Percentiles rank a stretch among this genome's conserved stretches.
Evolutionary conservation across 179 eudicot species (phyloP).

Genomic region (Patellifolia procumbens): DNA sequence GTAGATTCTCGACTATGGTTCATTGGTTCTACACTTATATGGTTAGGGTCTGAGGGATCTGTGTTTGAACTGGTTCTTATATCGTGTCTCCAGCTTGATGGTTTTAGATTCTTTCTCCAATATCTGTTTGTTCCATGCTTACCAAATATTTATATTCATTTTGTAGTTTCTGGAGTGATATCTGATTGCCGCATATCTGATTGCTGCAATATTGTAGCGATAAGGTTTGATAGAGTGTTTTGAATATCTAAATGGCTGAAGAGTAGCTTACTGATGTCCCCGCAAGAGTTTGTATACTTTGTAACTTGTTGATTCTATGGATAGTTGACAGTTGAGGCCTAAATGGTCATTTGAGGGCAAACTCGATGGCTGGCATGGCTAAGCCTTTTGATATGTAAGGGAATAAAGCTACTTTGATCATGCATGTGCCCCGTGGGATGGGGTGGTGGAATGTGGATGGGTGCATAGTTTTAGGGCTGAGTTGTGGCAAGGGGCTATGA

Average conservation of each 20-base stretch:
- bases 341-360: not conserved
- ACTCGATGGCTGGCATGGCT: not conserved
- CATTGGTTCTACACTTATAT: not conserved
- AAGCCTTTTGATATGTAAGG: not conserved
- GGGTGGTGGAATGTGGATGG: not conserved
- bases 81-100: not conserved
- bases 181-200: too few relatives aligned
- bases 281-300: not conserved
- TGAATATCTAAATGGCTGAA: not conserved
- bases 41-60: not conserved
- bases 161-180: not conserved
- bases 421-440: not conserved
- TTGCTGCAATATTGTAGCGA: not conserved
- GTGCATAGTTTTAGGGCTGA: not conserved
- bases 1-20: not conserved
- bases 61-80: not conserved
- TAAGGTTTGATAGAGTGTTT: not conserved
- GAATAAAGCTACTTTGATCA: not conserved
- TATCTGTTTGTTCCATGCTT: not conserved
- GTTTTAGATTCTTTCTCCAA: not conserved
- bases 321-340: too few relatives aligned
- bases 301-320: too few relatives aligned
- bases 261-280: not conserved
- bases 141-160: not conserved
- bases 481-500: not conserved